A percentile compares a stretch with the other conserved stretches of the same genome.
phyloP scores from a whole-genome alignment of 2,329 filamentous ascomycete species.

The Talaromyces sp. region DNA sequence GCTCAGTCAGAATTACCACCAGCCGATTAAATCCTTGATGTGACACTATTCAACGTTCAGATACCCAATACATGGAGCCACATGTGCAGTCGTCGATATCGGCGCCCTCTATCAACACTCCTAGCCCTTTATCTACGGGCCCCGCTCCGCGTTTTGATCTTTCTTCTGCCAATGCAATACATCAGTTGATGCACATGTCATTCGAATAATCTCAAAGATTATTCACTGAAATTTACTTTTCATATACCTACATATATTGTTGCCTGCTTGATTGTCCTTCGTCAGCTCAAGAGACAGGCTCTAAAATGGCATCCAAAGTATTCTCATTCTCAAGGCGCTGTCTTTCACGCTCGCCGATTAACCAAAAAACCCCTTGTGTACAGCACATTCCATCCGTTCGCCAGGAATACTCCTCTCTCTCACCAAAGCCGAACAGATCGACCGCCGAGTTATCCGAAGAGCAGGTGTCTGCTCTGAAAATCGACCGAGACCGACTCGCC shows the following conservation, averaged over 20 bases:
- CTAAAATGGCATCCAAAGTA: not conserved
- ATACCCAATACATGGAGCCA: not conserved
- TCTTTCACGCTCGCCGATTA: not conserved
- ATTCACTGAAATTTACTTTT: not conserved
- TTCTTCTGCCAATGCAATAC: not conserved
- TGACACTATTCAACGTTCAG: not conserved
- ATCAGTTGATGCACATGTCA: not conserved
- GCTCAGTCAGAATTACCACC: not conserved
- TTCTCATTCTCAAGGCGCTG: not conserved
- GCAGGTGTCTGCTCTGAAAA: conserved; percentile 50
- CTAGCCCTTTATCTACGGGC: not conserved
- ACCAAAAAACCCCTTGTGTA: not conserved
- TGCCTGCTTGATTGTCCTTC: too few species aligned
- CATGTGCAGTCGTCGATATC: not conserved
- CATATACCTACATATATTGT: not conserved
- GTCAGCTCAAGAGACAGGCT: not conserved
- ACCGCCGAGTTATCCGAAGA: conserved; percentile 45
- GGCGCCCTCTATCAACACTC: not conserved
- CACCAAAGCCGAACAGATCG: conserved; percentile 24
- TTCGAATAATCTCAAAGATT: not conserved
- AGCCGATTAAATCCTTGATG: not conserved
- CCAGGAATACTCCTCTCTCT: not conserved
- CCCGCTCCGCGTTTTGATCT: not conserved
- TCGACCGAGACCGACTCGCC: conserved; percentile 58
- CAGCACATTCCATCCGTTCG: not conserved